These are phyloP conservation scores for Metarhizium anisopliae DNA, from an alignment of 2,329 filamentous ascomycete genomes.

Conservation along the genomic window DNA sequence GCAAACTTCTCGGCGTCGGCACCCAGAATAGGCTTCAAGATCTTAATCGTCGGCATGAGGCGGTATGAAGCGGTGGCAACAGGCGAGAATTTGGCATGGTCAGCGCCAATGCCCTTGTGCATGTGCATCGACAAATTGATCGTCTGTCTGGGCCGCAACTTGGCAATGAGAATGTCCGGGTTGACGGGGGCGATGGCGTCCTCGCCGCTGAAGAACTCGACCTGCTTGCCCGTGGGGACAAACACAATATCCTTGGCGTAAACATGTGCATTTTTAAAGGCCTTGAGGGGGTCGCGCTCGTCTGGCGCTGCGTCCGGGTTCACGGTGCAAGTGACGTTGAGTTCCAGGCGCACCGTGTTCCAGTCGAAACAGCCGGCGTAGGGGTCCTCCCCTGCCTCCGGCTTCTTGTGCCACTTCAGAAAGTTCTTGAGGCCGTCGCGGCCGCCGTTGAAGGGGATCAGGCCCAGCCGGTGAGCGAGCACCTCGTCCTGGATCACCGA, in stretches of 20 bases:
- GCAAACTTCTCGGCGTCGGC: slow-evolving; percentile 83
- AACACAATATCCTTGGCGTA: slow-evolving; percentile 74
- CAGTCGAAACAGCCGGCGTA: slow-evolving; percentile 60
- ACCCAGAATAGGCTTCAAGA: slow-evolving; percentile 75
- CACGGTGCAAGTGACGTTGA: slow-evolving; percentile 73
- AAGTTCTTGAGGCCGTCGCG: slow-evolving; percentile 66
- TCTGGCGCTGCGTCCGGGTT: slow-evolving; percentile 62
- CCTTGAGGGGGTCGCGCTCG: slow-evolving; percentile 72
- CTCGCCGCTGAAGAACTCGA: slow-evolving; percentile 57
- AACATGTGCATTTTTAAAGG: slow-evolving; percentile 78
- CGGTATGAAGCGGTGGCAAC: slow-evolving; percentile 93
- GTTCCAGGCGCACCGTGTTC: slow-evolving; percentile 75
- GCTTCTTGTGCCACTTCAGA: slow-evolving; percentile 74
- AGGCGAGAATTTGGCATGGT: slow-evolving; percentile 95
- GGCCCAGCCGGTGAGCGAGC: slow-evolving; percentile 77
- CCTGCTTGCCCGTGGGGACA: slow-evolving; percentile 65
- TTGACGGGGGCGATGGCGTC: slow-evolving; percentile 68
- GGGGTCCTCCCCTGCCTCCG: slow-evolving; percentile 51
- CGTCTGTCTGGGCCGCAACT: slow-evolving; percentile 82
- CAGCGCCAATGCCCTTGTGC: slow-evolving; percentile 85
- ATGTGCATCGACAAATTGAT: slow-evolving; percentile 86
- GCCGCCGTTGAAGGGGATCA: slow-evolving; percentile 80
- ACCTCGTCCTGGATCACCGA: slow-evolving; percentile 98
- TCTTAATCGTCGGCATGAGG: slow-evolving; percentile 79
- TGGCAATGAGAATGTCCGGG: slow-evolving; percentile 89